These are phyloP conservation scores for Cladophialophora carrionii DNA, from an alignment of 2,329 filamentous ascomycete species.

Conservation along the genomic window DNA sequence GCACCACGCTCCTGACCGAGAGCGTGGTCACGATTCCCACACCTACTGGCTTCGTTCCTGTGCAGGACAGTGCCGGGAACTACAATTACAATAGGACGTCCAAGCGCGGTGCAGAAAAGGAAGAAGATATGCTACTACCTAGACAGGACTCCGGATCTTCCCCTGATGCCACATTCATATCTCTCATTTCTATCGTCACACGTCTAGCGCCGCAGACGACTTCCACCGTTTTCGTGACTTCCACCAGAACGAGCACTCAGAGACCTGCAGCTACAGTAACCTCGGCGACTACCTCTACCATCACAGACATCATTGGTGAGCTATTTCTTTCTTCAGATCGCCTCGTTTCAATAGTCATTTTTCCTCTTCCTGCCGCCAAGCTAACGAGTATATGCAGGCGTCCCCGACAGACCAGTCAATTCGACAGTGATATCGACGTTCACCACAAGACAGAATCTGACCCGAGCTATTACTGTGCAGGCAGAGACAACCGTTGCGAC, in stretches of 20 bases:
- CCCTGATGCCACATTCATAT: slow-evolving; percentile 4
- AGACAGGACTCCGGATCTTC: not conserved
- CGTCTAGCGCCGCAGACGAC: slow-evolving; percentile 6
- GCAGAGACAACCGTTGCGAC: not conserved
- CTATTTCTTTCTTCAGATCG: not conserved
- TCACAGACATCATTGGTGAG: slow-evolving; percentile 7
- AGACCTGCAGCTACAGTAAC: slow-evolving; percentile 4
- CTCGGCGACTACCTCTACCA: not conserved
- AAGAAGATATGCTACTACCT: not conserved
- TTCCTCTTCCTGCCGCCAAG: not conserved
- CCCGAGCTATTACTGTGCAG: not conserved
- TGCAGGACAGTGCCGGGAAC: slow-evolving; percentile 7
- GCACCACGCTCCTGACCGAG: not conserved
- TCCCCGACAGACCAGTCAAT: slow-evolving; percentile 9
- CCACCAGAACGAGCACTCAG: slow-evolving; percentile 8
- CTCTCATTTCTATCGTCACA: slow-evolving; percentile 10
- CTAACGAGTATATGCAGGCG: not conserved
- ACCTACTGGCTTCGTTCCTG: slow-evolving; percentile 3
- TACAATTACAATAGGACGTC: slow-evolving; percentile 1
- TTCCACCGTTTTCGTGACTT: slow-evolving; percentile 2
- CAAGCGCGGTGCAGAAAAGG: not conserved
- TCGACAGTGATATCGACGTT: not conserved
- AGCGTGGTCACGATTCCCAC: slow-evolving; percentile 1
- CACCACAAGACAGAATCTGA: not conserved
- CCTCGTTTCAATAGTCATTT: not conserved